These are phyloP conservation scores for Mrakia gelida DNA, from an alignment of 768 basidiomycete genomes.

Conservation along the genomic window DNA sequence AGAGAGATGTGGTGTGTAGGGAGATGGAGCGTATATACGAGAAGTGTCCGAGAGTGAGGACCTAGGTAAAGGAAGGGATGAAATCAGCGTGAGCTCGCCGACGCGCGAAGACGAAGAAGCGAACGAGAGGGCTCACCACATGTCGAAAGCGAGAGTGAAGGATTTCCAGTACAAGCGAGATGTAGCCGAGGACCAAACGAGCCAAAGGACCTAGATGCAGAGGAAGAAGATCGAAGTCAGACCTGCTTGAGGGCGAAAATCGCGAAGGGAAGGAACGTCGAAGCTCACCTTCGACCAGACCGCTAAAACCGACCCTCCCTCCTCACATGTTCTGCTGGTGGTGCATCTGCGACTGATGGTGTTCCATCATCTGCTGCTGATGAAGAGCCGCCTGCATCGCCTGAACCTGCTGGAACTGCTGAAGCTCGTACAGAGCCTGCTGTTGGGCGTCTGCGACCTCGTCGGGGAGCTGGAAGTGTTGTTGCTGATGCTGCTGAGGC, in stretches of 20 bases:
- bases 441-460: not conserved
- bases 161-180: not conserved
- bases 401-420: conserved; percentile 4
- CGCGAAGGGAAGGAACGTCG: too few species aligned
- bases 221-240: not conserved
- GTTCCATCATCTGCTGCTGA: not conserved
- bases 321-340: too few species aligned
- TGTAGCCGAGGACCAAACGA: not conserved
- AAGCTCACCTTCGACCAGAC: too few species aligned
- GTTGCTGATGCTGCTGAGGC: too few species aligned
- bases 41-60: not conserved
- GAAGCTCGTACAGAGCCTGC: not conserved
- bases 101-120: too few species aligned
- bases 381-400: conserved; percentile 4
- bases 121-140: not conserved
- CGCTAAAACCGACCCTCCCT: too few species aligned
- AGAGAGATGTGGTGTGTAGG: not conserved
- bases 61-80: not conserved
- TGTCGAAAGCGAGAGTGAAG: too few species aligned
- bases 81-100: too few species aligned
- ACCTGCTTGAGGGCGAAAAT: too few species aligned
- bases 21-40: not conserved
- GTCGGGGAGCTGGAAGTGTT: too few species aligned
- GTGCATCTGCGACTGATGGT: not conserved
- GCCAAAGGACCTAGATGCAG: not conserved